Conservation (phyloP, 768 basidiomycete genomes). For the Termitomyces sp. region DNA sequence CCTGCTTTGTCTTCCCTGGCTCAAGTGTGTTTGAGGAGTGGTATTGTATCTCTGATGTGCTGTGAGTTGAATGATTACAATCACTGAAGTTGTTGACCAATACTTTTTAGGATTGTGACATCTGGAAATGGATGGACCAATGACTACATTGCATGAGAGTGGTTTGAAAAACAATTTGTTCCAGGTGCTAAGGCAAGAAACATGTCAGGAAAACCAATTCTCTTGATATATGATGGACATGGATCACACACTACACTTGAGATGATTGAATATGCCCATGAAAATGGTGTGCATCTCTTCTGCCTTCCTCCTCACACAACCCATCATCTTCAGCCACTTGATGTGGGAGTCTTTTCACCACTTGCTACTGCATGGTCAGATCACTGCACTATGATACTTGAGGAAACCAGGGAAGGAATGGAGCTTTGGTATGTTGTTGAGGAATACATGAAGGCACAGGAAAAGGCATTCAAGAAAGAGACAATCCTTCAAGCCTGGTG, state of each 20-base stretch:
- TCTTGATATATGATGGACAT: constrained; percentile 44
- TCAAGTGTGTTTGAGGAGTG: neutral
- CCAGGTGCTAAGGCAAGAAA: constrained; percentile 26
- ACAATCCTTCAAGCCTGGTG: too few species aligned
- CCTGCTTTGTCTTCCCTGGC: too few species aligned
- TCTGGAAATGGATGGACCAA: constrained; percentile 39
- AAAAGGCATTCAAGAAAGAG: too few species aligned
- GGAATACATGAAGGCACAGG: too few species aligned
- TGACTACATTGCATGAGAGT: constrained; percentile 29
- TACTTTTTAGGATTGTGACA: neutral
- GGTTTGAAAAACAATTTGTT: constrained; percentile 38
- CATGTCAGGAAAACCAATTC: constrained; percentile 21
- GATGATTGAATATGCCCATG: constrained; percentile 12
- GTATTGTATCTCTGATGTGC: neutral
- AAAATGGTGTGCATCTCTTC: too few species aligned
- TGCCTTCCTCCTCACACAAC: neutral
- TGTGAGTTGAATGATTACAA: too few species aligned
- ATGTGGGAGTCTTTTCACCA: neutral
- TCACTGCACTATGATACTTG: too few species aligned
- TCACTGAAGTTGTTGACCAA: neutral
- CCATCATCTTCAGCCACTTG: neutral
- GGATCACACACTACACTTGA: constrained; percentile 31
- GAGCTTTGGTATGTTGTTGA: too few species aligned
- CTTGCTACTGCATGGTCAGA: neutral
- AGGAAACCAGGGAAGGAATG: too few species aligned